Evolutionary conservation across 176 grass and related monocot genomes (phyloP).

Genomic region (Eremochloa ophiuroides): DNA sequence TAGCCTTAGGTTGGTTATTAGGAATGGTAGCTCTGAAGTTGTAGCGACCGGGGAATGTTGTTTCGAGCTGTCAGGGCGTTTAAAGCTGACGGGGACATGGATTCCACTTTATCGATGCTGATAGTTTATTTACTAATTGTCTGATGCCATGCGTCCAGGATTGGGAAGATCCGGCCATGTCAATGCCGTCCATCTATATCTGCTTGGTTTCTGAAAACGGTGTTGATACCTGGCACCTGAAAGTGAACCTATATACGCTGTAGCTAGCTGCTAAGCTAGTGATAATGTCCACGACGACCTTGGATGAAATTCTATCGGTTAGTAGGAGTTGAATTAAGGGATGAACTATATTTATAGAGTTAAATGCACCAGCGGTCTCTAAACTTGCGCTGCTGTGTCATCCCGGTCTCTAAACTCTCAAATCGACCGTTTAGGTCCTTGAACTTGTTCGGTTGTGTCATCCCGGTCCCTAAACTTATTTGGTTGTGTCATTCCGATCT

Average conservation of each 20-base stretch:
- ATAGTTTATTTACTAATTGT: neutral
- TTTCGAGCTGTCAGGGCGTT: neutral
- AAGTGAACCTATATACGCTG: neutral
- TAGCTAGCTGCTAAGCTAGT: neutral
- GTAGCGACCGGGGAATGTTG: slow-evolving; percentile 35
- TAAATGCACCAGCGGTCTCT: too few relatives aligned
- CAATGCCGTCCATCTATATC: neutral
- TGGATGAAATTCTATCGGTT: neutral
- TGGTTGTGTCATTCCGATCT: too few relatives aligned
- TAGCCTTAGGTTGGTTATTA: neutral
- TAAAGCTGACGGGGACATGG: neutral
- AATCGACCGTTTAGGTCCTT: too few relatives aligned
- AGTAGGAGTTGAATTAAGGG: neutral
- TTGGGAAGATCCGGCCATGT: neutral
- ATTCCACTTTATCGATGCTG: neutral
- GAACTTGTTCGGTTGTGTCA: too few relatives aligned
- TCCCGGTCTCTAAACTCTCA: too few relatives aligned
- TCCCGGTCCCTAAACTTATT: too few relatives aligned
- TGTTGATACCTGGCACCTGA: neutral
- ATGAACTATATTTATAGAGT: neutral
- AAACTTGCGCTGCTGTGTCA: too few relatives aligned
- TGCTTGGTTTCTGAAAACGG: neutral
- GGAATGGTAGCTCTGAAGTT: slow-evolving; percentile 42
- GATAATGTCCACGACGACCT: neutral
- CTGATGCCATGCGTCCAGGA: neutral